phyloP scores from a whole-genome alignment of 495 filamentous ascomycete species.

The Peziza echinospora region DNA sequence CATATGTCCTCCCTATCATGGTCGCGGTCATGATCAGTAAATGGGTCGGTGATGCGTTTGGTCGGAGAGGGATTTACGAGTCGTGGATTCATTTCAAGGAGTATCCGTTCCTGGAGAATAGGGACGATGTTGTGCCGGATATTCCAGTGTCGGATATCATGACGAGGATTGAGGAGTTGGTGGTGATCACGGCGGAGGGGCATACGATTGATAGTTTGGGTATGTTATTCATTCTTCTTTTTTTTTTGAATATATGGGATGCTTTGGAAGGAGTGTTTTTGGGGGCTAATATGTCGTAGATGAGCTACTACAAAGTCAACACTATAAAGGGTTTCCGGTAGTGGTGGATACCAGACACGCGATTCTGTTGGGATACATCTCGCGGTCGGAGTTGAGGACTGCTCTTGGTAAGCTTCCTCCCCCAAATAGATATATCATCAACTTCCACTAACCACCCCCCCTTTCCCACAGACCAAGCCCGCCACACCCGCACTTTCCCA shows the following conservation, averaged over 20 bases:
- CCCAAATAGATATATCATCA: too few species aligned
- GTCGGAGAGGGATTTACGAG: conserved; percentile 87
- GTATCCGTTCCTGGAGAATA: conserved; percentile 89
- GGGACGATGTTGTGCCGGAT: conserved; percentile 68
- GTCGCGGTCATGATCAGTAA: conserved; percentile 97
- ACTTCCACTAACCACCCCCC: conserved; percentile 4
- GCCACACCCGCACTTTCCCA: conserved; percentile 31
- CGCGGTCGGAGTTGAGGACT: conserved; percentile 69
- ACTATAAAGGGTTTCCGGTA: conserved; percentile 82
- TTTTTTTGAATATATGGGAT: too few species aligned
- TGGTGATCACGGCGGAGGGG: conserved; percentile 64
- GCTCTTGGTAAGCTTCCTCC: conserved; percentile 39
- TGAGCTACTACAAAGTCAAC: conserved; percentile 44
- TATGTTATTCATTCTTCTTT: too few species aligned
- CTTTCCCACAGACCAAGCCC: conserved; percentile 16
- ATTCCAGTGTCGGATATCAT: conserved; percentile 67
- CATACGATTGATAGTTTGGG: conserved; percentile 58
- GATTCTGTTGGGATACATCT: conserved; percentile 74
- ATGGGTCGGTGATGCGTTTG: conserved; percentile 95
- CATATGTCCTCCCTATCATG: conserved; percentile 97
- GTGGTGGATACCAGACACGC: conserved; percentile 54
- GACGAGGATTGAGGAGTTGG: conserved; percentile 77
- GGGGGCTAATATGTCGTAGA: too few species aligned
- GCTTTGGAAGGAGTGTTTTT: too few species aligned
- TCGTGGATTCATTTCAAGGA: conserved; percentile 92